These are phyloP conservation scores for Trichosphaerium sp. DNA, from an alignment of 78 protist genomes.

Conservation along the genomic window DNA sequence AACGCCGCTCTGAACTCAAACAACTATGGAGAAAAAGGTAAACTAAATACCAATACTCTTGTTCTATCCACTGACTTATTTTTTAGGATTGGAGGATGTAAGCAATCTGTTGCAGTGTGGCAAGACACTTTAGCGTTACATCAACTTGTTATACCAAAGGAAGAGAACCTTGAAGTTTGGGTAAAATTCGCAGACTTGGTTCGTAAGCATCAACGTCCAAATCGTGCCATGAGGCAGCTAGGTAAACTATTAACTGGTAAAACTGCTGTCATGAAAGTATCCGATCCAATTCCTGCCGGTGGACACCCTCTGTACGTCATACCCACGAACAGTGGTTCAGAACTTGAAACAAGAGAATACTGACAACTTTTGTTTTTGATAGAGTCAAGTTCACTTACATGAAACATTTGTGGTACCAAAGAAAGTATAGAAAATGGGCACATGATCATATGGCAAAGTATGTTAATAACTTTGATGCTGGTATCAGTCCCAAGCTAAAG, in stretches of 20 bases:
- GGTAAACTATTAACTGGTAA: not conserved
- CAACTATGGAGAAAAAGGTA: not conserved
- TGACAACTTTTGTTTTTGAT: slow-evolving; percentile 42
- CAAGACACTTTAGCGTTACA: slow-evolving; percentile 11
- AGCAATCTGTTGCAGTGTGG: slow-evolving; percentile 5
- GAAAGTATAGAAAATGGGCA: too few species aligned
- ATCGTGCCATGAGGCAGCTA: slow-evolving; percentile 56
- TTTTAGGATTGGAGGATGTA: too few species aligned
- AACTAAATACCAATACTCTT: not conserved
- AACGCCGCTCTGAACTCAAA: too few species aligned
- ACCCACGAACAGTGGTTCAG: too few species aligned
- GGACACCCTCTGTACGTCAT: too few species aligned
- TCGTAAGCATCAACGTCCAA: slow-evolving; percentile 23
- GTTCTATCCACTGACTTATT: slow-evolving; percentile 1
- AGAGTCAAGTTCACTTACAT: slow-evolving; percentile 66
- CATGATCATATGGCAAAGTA: too few species aligned
- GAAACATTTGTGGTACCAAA: slow-evolving; percentile 78
- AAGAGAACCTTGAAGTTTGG: slow-evolving; percentile 14
- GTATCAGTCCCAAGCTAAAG: slow-evolving; percentile 65
- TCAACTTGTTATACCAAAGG: not conserved
- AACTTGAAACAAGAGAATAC: too few species aligned
- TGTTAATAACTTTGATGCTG: slow-evolving; percentile 24
- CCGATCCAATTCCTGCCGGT: too few species aligned
- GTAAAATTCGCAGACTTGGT: slow-evolving; percentile 14
- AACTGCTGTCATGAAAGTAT: too few species aligned